A percentile compares a stretch with the other conserved stretches of the same genome.
Conservation (phyloP, 805 yeast genomes). For the Pichia phayaonensis region DNA sequence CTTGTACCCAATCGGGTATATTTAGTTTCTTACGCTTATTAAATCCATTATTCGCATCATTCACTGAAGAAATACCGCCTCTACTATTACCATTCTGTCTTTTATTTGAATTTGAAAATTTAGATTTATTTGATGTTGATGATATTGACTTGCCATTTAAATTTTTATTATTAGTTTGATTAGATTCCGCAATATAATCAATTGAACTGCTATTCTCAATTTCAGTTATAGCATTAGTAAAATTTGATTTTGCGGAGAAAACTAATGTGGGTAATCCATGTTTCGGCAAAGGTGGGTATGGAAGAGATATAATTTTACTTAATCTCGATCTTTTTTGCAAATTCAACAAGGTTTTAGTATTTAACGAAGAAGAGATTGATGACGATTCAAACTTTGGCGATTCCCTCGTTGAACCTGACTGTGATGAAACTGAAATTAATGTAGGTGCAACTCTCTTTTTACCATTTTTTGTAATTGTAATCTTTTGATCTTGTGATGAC, state of each 20-base stretch:
- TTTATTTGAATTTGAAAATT: neutral
- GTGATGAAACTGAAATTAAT: constrained; percentile 40
- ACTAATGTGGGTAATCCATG: constrained; percentile 60
- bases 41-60: neutral
- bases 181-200: constrained; percentile 33
- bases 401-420: neutral
- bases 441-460: constrained; percentile 70
- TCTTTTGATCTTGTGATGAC: constrained; percentile 32
- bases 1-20: constrained; percentile 24
- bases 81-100: neutral
- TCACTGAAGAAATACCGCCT: neutral
- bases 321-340: constrained; percentile 20
- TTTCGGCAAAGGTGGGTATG: constrained; percentile 48
- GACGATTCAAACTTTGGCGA: neutral
- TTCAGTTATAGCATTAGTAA: constrained; percentile 24
- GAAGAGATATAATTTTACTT: constrained; percentile 31
- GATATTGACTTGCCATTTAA: constrained; percentile 13
- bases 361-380: neutral
- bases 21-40: constrained; percentile 23
- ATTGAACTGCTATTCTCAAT: constrained; percentile 37
- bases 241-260: constrained; percentile 42
- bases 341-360: constrained; percentile 11
- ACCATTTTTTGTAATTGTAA: constrained; percentile 67
- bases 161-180: constrained; percentile 24
- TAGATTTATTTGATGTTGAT: constrained; percentile 6